Evolutionary conservation across 1,284 basidiomycete genomes (phyloP).

Genomic region (Pseudozyma flocculosa): DNA sequence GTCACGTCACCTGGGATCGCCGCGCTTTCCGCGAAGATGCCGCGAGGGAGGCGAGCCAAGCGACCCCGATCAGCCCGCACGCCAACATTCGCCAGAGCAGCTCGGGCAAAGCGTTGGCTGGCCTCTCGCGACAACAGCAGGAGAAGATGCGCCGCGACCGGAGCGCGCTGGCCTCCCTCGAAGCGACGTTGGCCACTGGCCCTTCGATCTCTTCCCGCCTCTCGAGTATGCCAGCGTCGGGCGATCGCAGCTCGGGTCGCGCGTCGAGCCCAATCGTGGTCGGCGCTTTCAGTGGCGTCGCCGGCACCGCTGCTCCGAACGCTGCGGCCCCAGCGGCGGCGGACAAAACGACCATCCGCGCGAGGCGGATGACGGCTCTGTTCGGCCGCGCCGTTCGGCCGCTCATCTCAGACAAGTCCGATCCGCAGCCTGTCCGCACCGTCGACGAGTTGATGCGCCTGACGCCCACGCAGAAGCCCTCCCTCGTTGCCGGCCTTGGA

Average conservation of each 20-base stretch:
- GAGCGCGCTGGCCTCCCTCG: constrained; percentile 21
- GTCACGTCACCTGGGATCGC: constrained; percentile 47
- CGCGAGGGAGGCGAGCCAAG: constrained; percentile 38
- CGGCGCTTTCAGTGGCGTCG: too few species aligned
- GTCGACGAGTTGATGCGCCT: constrained; percentile 34
- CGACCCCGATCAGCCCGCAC: constrained; percentile 20
- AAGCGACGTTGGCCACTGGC: constrained; percentile 15
- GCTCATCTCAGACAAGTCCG: constrained; percentile 39
- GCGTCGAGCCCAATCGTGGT: too few species aligned
- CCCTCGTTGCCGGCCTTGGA: constrained; percentile 34
- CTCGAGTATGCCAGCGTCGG: constrained; percentile 28
- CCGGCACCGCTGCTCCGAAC: too few species aligned
- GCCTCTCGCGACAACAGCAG: constrained; percentile 38
- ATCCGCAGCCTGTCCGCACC: constrained; percentile 14
- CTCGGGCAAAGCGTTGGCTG: constrained; percentile 31
- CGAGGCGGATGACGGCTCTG: constrained; percentile 53
- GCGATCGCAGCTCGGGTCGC: constrained; percentile 4
- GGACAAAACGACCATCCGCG: constrained; percentile 33
- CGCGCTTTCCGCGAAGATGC: constrained; percentile 47
- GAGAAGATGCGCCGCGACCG: constrained; percentile 46
- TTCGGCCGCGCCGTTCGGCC: constrained; percentile 51
- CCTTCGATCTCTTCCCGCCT: constrained; percentile 26
- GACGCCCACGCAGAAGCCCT: constrained; percentile 42
- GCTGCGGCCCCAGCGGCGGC: constrained; percentile 10
- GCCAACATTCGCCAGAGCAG: constrained; percentile 16